Base-by-base conservation (phyloP, 2,329 filamentous ascomycete genomes). In the Polytolypa hystricis region DNA sequence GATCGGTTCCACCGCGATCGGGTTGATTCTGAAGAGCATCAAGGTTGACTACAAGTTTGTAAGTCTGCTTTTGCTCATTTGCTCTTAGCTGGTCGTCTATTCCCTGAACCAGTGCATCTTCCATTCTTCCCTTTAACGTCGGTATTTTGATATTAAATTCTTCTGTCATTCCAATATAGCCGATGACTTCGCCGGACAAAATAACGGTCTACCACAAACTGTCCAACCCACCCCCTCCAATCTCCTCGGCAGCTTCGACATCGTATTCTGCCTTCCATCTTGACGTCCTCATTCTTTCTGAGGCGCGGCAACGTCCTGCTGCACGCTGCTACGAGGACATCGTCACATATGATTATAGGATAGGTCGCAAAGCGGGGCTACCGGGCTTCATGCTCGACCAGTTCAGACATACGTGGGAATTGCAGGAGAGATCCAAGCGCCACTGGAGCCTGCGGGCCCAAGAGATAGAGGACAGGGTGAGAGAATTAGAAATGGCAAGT, bases 1-100 rank as follows among this genome's bases (percentile, higher is more conserved):
- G 27, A 74, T 82, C 64, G 77, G 71, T 10, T 76, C 80, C 0
- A 70, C 63, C 16, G 71, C 72, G 1, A 65, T 77, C 12, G 86
- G 87, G 0, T 56, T 94, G 38, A 91, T 94, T 41, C 60, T 94
- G 52, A 73, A 77, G 49, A 84, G 78, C 47, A 85, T 94, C 47
- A 81, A 73, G 48, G 79, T 82, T 0, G 80, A 93, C 47, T 94
- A 81, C 60, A 94, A 94, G 63, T 86, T 93, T 62, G 84, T 91
- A 55, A 45, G 79, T 68, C 12, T 30, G 4, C n/a, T 26, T 25
- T n/a, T n/a, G n/a, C n/a, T n/a, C n/a, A n/a, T n/a, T n/a, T n/a
- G n/a, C n/a, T n/a, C n/a, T n/a, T n/a, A n/a, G n/a, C n/a, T n/a
- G n/a, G n/a, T n/a, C n/a, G n/a, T n/a, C n/a, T n/a, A n/a, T n/a